Base-by-base conservation (phyloP, 352 stramenopile genomes). In the Aphanomyces astaci region DNA sequence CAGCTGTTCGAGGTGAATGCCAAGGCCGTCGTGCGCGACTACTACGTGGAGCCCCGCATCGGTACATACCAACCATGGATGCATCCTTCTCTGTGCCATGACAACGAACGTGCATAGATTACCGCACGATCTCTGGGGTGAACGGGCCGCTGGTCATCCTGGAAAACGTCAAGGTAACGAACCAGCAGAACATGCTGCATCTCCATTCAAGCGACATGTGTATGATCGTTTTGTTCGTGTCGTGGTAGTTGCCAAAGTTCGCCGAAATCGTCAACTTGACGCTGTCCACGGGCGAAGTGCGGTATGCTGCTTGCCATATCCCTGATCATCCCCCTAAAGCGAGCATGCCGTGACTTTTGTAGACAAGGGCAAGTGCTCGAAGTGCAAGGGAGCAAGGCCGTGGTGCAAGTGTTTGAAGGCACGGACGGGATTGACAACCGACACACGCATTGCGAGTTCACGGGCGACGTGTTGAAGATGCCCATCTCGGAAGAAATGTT, bases 401-500 rank as follows among this genome's bases (percentile, higher is more conserved):
- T 96, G 55, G 89, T 96, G 52, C 89, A 95, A 74, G 96, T 99
- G 17, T 99, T 99, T 78, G 97, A 99, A 75, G 97, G 97, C 70
- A 99, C 97, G 56, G 85, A 92, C 66, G 97, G 96, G 64, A 99
- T 99, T 81, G 97, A 99, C 76, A 99, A 99, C 82, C 89, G 94
- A 60, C 96, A 98, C 80, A 99, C 97, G 53, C 84, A 95, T 64
- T 98, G 95, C 67, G 96, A 99, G 81, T 99, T 99, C 80, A 99
- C 96, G 65, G 97, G 97, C 64, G 97, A 99, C 76, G 95, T 99
- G 66, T 79, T 99, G 19, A 98, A 98, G 78, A 99, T 99, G 96
- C 91, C 97, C 67, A 98, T 99, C 70, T 98, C 84, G 30, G 96
- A 99, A 76, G 97, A 99, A 77, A 99, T 99, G 96, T 81, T 98